Percentiles rank a stretch among this genome's conserved stretches.
These are phyloP conservation scores for Paecilomyces variotii DNA, from an alignment of 2,329 filamentous ascomycete genomes.

Conservation along the genomic window DNA sequence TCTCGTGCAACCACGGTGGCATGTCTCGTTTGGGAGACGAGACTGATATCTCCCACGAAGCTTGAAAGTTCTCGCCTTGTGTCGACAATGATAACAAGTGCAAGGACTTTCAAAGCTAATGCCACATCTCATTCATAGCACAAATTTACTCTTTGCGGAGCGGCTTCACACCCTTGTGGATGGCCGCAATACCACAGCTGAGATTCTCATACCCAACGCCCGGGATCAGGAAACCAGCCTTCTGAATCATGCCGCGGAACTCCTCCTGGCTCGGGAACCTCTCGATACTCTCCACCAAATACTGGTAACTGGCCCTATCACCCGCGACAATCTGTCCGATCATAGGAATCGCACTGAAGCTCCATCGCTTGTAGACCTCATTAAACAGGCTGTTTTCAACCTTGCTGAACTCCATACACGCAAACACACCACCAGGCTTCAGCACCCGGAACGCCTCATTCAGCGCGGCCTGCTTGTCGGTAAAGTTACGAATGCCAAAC, in stretches of 20 bases:
- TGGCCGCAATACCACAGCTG: conserved; percentile 85
- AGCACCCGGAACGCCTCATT: conserved; percentile 79
- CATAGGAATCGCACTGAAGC: conserved; percentile 84
- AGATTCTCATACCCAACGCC: conserved; percentile 82
- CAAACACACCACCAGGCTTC: conserved; percentile 91
- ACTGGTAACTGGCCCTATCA: conserved; percentile 94
- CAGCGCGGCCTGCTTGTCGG: conserved; percentile 76
- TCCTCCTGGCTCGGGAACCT: conserved; percentile 78
- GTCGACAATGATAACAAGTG: no score
- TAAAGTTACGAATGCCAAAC: conserved; percentile 97
- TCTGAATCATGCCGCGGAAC: conserved; percentile 55
- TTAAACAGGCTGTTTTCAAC: conserved; percentile 72
- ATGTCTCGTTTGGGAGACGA: neutral
- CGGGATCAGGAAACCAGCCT: conserved; percentile 75
- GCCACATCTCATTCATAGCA: neutral
- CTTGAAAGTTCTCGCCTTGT: no score
- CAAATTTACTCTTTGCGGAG: conserved; percentile 1
- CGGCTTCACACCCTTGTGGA: conserved; percentile 94
- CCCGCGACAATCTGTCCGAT: conserved; percentile 93
- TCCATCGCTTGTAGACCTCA: conserved; percentile 88
- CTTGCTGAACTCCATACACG: conserved; percentile 91
- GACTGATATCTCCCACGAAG: no score
- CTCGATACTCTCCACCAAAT: conserved; percentile 96
- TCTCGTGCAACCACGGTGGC: neutral
- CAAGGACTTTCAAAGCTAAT: neutral